Evolutionary conservation across 345 rosid genomes (phyloP), one percentile per base, ranked within the genome.

Genomic region (Psidium friedrichsthalianum): DNA sequence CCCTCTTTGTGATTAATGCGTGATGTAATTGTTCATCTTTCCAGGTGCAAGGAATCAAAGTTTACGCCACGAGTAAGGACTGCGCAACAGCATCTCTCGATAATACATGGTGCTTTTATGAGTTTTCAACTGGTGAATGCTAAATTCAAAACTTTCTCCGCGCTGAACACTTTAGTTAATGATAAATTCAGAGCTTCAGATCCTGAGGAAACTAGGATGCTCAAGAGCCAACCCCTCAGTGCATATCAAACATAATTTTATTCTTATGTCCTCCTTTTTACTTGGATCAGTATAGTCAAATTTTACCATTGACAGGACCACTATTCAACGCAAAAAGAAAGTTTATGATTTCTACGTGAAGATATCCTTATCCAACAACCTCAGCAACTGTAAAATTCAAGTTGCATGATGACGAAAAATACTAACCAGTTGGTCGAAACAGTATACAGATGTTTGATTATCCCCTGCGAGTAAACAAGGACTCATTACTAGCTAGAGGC

Each of bases 11-110:
- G 51, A 27, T 83, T 54, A 29, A 53, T 74, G 47, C 56, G 51
- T 64, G 8, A 78, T 69, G 74, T 69, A 56, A 29, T 87, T 51
- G 85, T 53, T 22, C 84, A 80, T 51, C 86, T 87, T 78, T 82
- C 94, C 3, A 97, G 98, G 98, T 97, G 86, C 96, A 95, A 92
- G 99, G 98, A 87, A 96, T 97, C 74, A 94, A 96, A 36, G 96
- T 95, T 58, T 98, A 95, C 89, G 97, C 99, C 87, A 96, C 97
- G 51, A 95, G 94, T 84, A 94, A 91, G 78, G 96, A 95, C 91
- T 96, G 96, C 82, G 98, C 93, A 76, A 93, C 98, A 56, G 96
- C 99, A 86, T 94, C 98, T 54, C 96, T 95, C 25, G 96, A 96
- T 88, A 92, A 85, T 84, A 92, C 98, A 40, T 97, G 97, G 97